phyloP scores from a whole-genome alignment of 2,329 filamentous ascomycete species.

The Piedraia hortae region DNA sequence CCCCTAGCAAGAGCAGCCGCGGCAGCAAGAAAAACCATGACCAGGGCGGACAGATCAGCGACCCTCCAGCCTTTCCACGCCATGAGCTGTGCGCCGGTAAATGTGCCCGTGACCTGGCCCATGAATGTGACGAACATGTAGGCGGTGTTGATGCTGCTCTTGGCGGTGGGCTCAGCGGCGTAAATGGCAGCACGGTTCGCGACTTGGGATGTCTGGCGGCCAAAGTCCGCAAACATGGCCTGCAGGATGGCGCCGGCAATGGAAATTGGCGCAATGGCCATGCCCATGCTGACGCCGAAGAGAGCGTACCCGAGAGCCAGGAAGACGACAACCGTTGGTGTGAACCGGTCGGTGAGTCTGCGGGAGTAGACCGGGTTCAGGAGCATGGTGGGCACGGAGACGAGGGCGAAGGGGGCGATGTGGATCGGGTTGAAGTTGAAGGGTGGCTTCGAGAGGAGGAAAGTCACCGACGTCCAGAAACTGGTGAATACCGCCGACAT shows the following conservation, averaged over 20 bases:
- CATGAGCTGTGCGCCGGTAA: constrained; percentile 26
- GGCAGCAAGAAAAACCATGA: too few relatives aligned
- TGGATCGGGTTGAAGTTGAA: constrained; percentile 38
- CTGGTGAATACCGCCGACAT: constrained; percentile 32
- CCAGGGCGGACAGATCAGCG: too few relatives aligned
- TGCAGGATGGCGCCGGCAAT: constrained; percentile 48
- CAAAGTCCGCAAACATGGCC: constrained; percentile 42
- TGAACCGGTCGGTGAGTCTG: constrained; percentile 39
- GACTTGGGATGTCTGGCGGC: constrained; percentile 45
- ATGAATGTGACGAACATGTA: constrained; percentile 55
- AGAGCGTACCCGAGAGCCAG: constrained; percentile 32
- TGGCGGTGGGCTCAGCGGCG: constrained; percentile 36
- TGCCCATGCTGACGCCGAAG: constrained; percentile 35
- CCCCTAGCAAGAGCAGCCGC: too few relatives aligned
- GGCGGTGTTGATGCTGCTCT: constrained; percentile 54
- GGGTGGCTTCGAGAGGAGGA: constrained; percentile 41
- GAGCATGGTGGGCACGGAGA: constrained; percentile 42
- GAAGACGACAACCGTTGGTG: constrained; percentile 39
- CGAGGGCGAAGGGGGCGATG: constrained; percentile 55
- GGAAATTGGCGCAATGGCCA: constrained; percentile 35
- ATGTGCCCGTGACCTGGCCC: constrained; percentile 43
- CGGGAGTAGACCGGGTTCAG: constrained; percentile 42
- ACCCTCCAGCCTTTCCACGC: constrained; percentile 29
- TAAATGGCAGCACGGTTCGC: constrained; percentile 47
- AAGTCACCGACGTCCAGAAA: constrained; percentile 55